Percentiles rank a stretch among this genome's conserved stretches.
Conservation (phyloP, 2,329 filamentous ascomycete genomes). For the Cytospora schulzeri region DNA sequence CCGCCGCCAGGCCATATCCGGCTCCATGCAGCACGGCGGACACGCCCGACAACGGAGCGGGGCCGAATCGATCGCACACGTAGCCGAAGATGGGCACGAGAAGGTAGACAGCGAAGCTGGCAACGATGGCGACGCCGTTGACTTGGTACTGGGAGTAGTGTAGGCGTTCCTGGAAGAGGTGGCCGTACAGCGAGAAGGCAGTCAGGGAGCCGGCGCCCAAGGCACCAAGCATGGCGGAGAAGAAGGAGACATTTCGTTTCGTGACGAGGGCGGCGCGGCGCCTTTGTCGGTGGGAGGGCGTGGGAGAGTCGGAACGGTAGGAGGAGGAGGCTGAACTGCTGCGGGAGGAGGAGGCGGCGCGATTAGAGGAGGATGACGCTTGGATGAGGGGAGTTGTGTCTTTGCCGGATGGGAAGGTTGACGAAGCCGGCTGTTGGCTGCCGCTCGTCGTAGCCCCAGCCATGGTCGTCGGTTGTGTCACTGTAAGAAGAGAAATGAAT, state of each 20-base stretch:
- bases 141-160: conserved; percentile 91
- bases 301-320: conserved; percentile 24
- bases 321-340: conserved; percentile 26
- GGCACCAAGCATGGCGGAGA: conserved; percentile 23
- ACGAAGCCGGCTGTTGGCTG: conserved; percentile 7
- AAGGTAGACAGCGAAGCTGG: conserved; percentile 86
- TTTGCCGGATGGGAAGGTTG: conserved; percentile 1
- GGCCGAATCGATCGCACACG: conserved; percentile 85
- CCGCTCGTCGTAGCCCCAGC: conserved; percentile 9
- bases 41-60: conserved; percentile 73
- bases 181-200: conserved; percentile 91
- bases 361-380: conserved; percentile 15
- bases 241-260: conserved; percentile 30
- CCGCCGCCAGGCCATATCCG: conserved; percentile 83
- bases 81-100: conserved; percentile 90
- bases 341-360: conserved; percentile 20
- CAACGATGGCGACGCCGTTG: conserved; percentile 84
- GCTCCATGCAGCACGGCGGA: conserved; percentile 74
- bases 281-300: conserved; percentile 16
- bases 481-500: neutral
- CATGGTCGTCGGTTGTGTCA: conserved; percentile 14
- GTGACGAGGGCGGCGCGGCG: conserved; percentile 22
- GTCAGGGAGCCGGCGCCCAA: conserved; percentile 80
- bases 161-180: conserved; percentile 81
- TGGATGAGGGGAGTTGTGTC: conserved; percentile 16